Base-by-base conservation (phyloP, 225 moss, liverwort and hornwort species). In the Bryoerythrophyllum caledonicum region DNA sequence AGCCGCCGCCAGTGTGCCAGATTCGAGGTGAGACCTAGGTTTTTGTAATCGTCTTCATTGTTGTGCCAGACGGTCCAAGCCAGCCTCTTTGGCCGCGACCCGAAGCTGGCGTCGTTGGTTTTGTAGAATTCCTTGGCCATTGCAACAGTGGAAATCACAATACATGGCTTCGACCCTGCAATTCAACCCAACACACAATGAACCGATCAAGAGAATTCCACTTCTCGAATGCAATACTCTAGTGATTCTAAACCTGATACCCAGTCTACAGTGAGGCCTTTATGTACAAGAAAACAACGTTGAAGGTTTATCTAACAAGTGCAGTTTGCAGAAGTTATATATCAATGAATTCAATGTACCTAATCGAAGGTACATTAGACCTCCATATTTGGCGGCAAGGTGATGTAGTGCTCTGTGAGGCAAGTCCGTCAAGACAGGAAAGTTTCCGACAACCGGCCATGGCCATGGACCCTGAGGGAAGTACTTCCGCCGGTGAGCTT, bases 291-390 rank as follows among this genome's bases (percentile, higher is more conserved):
- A n/a, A n/a, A n/a, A n/a, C n/a, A n/a, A n/a, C n/a, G n/a, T n/a
- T n/a, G 30, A 30, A 30, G 30, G 30, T 30, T 30, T 30, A 30
- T 30, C 30, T 30, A 30, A 30, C 30, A 30, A 30, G 30, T 30
- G 3, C 30, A 30, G 8, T 54, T 20, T 21, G 19, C 26, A 58
- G 13, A 40, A 65, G 24, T 21, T n/a, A n/a, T n/a, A n/a, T 27
- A 26, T 23, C 5, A 16, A n/a, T 6, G 23, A 24, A 35, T 6
- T 53, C 37, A 34, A 15, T 4, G 14, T 30, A 81, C 81, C 72
- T 20, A 73, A 17, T 40, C 54, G 76, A 58, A 81, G 80, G 38
- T 80, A 80, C 75, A 75, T 75, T 35, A 80, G 80, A 11, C 75
- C 70, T 40, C 80, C 80, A 7, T 71, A 64, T n/a, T 75, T 75